Evolutionary conservation across 2,329 filamentous ascomycete genomes (phyloP).

Genomic region (Hypoxylon sp.): DNA sequence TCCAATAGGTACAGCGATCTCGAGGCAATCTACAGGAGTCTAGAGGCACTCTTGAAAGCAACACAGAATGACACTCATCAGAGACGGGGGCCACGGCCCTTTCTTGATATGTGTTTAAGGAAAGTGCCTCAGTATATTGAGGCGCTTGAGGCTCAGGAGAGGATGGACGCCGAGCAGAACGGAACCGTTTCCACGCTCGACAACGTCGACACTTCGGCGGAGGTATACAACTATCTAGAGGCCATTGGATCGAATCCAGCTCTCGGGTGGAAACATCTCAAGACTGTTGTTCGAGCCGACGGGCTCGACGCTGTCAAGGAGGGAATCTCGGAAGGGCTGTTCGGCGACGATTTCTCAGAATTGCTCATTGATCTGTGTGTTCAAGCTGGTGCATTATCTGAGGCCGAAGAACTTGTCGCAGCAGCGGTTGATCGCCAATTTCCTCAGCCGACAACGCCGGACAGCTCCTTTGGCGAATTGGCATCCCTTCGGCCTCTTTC

Average conservation of each 20-base stretch:
- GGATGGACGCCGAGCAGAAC: constrained; percentile 56
- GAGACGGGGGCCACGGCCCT: constrained; percentile 56
- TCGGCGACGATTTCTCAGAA: constrained; percentile 59
- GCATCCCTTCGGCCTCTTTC: constrained; percentile 52
- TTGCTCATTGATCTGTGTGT: constrained; percentile 61
- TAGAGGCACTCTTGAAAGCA: constrained; percentile 62
- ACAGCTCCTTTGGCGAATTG: constrained; percentile 52
- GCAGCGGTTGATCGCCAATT: constrained; percentile 56
- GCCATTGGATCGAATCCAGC: constrained; percentile 56
- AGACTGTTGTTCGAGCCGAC: constrained; percentile 63
- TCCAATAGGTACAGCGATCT: constrained; percentile 57
- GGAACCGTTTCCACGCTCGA: constrained; percentile 56
- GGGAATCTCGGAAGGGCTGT: constrained; percentile 60
- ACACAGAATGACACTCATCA: constrained; percentile 51
- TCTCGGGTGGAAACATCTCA: constrained; percentile 64
- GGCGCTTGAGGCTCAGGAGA: constrained; percentile 61
- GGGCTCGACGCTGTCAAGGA: constrained; percentile 60
- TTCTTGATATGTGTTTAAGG: constrained; percentile 65
- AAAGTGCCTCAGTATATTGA: constrained; percentile 64
- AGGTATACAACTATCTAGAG: constrained; percentile 66
- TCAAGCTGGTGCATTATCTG: constrained; percentile 55
- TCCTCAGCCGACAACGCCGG: constrained; percentile 54
- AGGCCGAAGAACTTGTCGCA: constrained; percentile 60
- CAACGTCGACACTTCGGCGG: constrained; percentile 58
- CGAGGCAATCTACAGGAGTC: constrained; percentile 61